Conservation (phyloP, 2,329 filamentous ascomycete species). For the Colletotrichum tropicicola region DNA sequence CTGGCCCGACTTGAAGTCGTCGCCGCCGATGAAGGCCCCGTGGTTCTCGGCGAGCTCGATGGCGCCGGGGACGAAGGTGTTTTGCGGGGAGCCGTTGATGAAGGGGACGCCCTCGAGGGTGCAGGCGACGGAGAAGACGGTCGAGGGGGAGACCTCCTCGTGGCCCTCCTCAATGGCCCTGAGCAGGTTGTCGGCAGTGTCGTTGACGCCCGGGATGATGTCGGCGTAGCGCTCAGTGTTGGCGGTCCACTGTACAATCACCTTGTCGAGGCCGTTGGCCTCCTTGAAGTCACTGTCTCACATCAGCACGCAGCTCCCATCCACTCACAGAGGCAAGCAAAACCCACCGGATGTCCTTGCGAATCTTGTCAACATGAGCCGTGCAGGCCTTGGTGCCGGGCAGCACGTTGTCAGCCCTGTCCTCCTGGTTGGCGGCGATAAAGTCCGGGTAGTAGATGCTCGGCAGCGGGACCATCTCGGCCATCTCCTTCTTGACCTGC, state of each 20-base stretch:
- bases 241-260: conserved; percentile 98
- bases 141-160: conserved; percentile 92
- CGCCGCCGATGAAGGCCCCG: conserved; percentile 91
- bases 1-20: conserved; percentile 99
- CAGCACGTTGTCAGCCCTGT: conserved; percentile 91
- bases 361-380: conserved; percentile 92
- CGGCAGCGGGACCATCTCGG: conserved; percentile 85
- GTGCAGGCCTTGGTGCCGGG: conserved; percentile 83
- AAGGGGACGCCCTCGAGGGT: conserved; percentile 92
- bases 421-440: conserved; percentile 98
- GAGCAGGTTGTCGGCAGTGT: conserved; percentile 94
- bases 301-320: background rate
- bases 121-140: conserved; percentile 92
- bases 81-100: conserved; percentile 99
- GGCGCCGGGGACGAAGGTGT: conserved; percentile 96
- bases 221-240: conserved; percentile 98
- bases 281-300: conserved; percentile 82
- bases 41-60: conserved; percentile 89
- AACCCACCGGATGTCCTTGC: conserved; percentile 78
- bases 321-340: background rate
- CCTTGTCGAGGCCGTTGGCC: conserved; percentile 86
- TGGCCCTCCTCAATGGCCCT: conserved; percentile 88
- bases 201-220: conserved; percentile 87
- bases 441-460: conserved; percentile 99
- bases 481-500: conserved; percentile 93